A percentile compares a stretch with the other conserved stretches of the same genome.
These are phyloP conservation scores for Heliophila coronopifolia DNA, from an alignment of 441 rosid species.

Conservation along the genomic window DNA sequence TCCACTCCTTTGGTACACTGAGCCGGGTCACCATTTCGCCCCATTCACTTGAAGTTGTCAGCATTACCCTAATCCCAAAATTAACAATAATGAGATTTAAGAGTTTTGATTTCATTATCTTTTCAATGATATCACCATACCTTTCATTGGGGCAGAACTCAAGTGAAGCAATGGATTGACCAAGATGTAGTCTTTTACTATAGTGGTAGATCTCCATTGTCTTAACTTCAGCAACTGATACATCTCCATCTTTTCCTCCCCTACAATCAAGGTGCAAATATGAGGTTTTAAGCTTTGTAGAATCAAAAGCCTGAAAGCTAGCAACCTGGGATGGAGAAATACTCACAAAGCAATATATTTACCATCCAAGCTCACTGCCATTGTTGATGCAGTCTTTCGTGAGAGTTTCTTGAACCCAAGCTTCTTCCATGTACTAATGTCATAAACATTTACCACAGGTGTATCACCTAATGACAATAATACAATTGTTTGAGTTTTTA, in stretches of 20 bases:
- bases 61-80: constrained; percentile 52
- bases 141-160: constrained; percentile 84
- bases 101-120: background rate
- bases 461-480: constrained; percentile 71
- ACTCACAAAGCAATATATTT: constrained; percentile 91
- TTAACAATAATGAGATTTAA: background rate
- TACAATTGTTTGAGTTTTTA: constrained; percentile 21
- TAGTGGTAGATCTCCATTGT: constrained; percentile 85
- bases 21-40: constrained; percentile 80
- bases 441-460: constrained; percentile 67
- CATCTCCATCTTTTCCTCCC: constrained; percentile 90
- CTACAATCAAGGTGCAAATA: constrained; percentile 26
- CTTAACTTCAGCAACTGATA: constrained; percentile 71
- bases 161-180: constrained; percentile 54
- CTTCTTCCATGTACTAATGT: constrained; percentile 87
- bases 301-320: background rate
- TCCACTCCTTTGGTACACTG: constrained; percentile 92
- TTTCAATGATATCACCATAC: constrained; percentile 31
- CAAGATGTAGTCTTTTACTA: constrained; percentile 85
- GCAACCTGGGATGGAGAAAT: background rate
- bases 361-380: constrained; percentile 90
- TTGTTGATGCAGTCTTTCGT: constrained; percentile 61
- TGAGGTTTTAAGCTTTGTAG: background rate
- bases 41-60: constrained; percentile 79
- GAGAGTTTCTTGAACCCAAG: constrained; percentile 86